A percentile compares a stretch with the other conserved stretches of the same genome.
Evolutionary conservation across 306 rosid species (phyloP).

Genomic region (Acacia melanoxylon): DNA sequence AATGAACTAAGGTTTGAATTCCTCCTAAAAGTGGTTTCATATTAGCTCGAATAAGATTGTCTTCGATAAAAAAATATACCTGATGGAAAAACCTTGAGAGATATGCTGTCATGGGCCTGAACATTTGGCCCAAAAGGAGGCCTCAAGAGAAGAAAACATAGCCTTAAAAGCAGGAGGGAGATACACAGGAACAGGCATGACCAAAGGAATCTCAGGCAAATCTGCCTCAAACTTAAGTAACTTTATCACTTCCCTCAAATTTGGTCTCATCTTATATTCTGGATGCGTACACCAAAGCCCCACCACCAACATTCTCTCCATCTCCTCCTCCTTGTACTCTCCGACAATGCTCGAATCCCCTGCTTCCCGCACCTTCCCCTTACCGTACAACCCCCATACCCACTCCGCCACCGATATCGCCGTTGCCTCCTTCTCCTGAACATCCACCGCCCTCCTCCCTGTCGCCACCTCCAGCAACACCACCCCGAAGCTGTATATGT

Average conservation of each 20-base stretch:
- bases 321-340: slow-evolving; percentile 34
- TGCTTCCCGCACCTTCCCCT: slow-evolving; percentile 28
- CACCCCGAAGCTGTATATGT: slow-evolving; percentile 43
- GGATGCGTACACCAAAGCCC: slow-evolving; percentile 57
- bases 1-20: too few species aligned
- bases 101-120: not conserved
- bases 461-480: slow-evolving; percentile 42
- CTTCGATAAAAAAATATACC: too few species aligned
- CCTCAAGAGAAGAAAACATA: slow-evolving; percentile 26
- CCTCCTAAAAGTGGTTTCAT: too few species aligned
- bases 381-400: slow-evolving; percentile 49
- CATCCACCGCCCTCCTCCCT: slow-evolving; percentile 32
- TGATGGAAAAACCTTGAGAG: too few species aligned
- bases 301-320: slow-evolving; percentile 32
- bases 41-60: too few species aligned
- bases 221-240: slow-evolving; percentile 40
- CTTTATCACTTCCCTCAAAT: slow-evolving; percentile 39
- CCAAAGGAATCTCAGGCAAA: slow-evolving; percentile 35
- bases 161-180: slow-evolving; percentile 29
- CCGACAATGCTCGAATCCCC: slow-evolving; percentile 32
- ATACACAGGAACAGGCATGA: slow-evolving; percentile 45
- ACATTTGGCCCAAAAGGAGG: slow-evolving; percentile 16
- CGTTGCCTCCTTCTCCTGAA: slow-evolving; percentile 13
- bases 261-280: slow-evolving; percentile 35
- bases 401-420: slow-evolving; percentile 30